Base-by-base conservation (phyloP, 73 alveolate species). In the Paramecium tetraurelia region DNA sequence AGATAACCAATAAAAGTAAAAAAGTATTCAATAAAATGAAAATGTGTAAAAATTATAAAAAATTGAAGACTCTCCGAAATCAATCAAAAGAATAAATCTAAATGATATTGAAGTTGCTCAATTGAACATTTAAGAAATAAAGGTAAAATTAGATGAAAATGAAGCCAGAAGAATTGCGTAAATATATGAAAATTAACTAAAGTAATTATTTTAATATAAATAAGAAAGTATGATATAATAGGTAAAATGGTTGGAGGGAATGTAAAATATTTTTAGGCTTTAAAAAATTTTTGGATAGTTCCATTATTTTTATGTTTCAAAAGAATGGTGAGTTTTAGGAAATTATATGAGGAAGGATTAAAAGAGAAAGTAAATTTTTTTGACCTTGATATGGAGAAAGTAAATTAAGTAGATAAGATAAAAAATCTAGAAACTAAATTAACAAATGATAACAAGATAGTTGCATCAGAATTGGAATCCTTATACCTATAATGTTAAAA, bases 221-320 rank as follows among this genome's bases (percentile, higher is more conserved):
- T 20, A 9, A 80, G 90, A 43, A 44, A 44, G 72, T 80, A 44
- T 46, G 90, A 80, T 80, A 11, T 80, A 8, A 43, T 80, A 20
- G 90, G 90, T 10, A 80, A 80, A n/a, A 41, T 80, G 75, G 90
- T 80, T 1, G 72, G 90, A 12, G 57, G 57, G 48, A 31, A 43
- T 48, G 57, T 80, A 9, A 41, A 46, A 8, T 48, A 80, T 24
- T 80, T 80, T 29, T 22, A 80, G 20, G 90, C 90, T 11, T 20
- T 24, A 7, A 80, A 80, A 80, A 80, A 80, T 9, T 80, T 44
- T 80, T 80, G 76, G 90, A 80, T 80, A 5, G 48, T 80, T 11
- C 90, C 90, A 4, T 46, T 80, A 22, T 80, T 80, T 27, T 31
- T 80, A 5, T 80, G 90, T 21, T 80, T 80, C n/a, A 80, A 80